Percentiles rank a stretch among this genome's conserved stretches.
Conservation (phyloP, 2,329 filamentous ascomycete species). For the Trichoderma sp. region DNA sequence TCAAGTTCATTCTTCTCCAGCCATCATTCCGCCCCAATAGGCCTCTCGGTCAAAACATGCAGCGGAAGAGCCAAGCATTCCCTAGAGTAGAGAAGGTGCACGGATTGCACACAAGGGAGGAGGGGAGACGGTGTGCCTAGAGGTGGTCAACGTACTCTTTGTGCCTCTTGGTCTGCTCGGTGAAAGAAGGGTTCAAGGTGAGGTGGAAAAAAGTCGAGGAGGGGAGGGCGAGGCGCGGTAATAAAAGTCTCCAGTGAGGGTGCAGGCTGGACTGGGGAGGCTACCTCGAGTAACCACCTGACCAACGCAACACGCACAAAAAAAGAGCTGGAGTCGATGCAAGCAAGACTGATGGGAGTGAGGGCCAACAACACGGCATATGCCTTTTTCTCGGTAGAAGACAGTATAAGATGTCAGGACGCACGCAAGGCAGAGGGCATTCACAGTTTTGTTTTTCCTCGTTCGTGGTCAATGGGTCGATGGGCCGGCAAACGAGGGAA, state of each 20-base stretch:
- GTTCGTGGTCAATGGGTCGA: neutral
- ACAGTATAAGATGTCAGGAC: neutral
- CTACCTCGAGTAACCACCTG: conserved; percentile 21
- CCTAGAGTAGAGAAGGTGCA: neutral
- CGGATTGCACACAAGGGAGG: neutral
- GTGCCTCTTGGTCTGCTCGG: conserved; percentile 18
- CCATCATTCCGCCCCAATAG: conserved; percentile 13
- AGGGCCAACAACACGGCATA: conserved; percentile 1
- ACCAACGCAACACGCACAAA: conserved; percentile 20
- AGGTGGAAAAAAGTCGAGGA: conserved; percentile 17
- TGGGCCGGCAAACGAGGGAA: neutral
- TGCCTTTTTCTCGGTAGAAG: neutral
- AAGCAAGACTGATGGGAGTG: neutral
- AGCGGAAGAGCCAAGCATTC: neutral
- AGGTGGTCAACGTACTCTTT: conserved; percentile 19
- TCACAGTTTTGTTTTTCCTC: neutral
- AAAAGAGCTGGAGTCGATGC: neutral
- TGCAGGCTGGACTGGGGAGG: conserved; percentile 18
- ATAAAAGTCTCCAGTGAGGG: conserved; percentile 22
- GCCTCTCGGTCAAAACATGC: neutral
- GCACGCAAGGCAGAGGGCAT: neutral
- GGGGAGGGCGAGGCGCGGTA: conserved; percentile 23
- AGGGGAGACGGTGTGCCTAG: neutral
- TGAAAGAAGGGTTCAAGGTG: conserved; percentile 22
- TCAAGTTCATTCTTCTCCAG: neutral